Evolutionary conservation across 768 basidiomycete genomes (phyloP), one percentile per base, ranked within the genome.

Genomic region (Mycena galopus): DNA sequence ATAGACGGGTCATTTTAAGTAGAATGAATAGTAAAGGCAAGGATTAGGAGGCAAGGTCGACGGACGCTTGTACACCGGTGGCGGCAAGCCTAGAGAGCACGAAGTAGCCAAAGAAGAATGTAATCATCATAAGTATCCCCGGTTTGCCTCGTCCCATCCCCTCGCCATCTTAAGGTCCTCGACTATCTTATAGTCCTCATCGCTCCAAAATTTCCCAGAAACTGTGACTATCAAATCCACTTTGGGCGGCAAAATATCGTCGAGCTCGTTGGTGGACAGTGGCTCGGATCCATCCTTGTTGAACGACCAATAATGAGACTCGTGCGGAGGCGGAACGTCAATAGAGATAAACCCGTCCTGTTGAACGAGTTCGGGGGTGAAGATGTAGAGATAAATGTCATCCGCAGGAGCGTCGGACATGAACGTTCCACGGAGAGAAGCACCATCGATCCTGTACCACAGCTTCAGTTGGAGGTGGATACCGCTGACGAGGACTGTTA

Each of bases 281-380:
- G 29, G 32, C 27, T 57, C 19, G 29, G 17, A 21, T 29, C 56
- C 29, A 17, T 57, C 56, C 17, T 21, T 57, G 19, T 57, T 21
- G n/a, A 57, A 57, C 30, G 56, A 57, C 56, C 56, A 57, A 27
- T 57, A 57, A 21, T 57, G 17, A 57, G 56, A 21, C 25, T 57
- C 56, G 25, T 33, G n/a, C 30, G 27, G 1, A 3, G 55, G 19
- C 16, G 55, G 55, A 32, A 57, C 17, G 29, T 29, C 55, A 4
- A 57, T 25, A 9, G 32, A 19, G 19, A 21, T 14, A 19, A 32
- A 7, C 29, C 32, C 56, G n/a, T 57, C 56, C 25, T 27, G 25
- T 21, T 9, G 21, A 19, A 27, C 32, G 25, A 32, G 27, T 21
- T 33, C 14, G 17, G 56, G 56, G 32, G 27, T 30, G 56, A 29